Evolutionary conservation across 495 filamentous ascomycete species (phyloP), one percentile per base, ranked within the genome.

Genomic region (Hyaloscypha finlandica): DNA sequence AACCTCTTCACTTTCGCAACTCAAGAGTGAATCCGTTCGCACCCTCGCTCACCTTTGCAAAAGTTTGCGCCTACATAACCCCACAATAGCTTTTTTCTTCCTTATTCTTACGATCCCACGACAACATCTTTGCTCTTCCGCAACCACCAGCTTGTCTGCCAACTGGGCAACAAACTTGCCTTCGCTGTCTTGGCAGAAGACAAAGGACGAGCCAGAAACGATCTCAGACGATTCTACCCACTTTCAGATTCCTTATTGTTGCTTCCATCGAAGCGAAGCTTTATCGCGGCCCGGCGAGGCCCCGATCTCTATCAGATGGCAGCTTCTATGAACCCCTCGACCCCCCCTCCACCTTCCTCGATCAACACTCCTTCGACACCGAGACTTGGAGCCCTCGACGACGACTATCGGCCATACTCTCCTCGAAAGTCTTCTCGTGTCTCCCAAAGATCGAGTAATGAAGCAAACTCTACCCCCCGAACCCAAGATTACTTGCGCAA

Each of bases 351-450:
- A 14, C 29, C 86, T 51, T 81, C 83, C 35, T 79, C 80, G 52
- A 74, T 90, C 56, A 83, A 83, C 65, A 88, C 89, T 48, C 93
- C 93, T 57, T 81, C 86, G 57, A 90, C 92, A 48, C 93, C 93
- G 42, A 86, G 88, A 78, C 90, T 90, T 57, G 74, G 84, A 59
- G 11, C 42, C 3, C 87, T 82, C 71, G 83, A 85, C 65, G 91
- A 96, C 78, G 74, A 78, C 59, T 92, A 88, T 77, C 85, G 90
- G 68, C 90, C 90, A 30, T 92, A 89, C 75, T 81, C 42, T 48
- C 83, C 86, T 16, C 80, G 87, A 57, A 84, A 86, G 55, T 89
- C 86, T 6, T 77, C 77, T 57, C 80, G 86, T 65, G 77, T 85
- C 59, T 79, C 77, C 20, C 66, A 74, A 39, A 53, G 69, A 64